phyloP scores from a whole-genome alignment of 2,329 filamentous ascomycete species.

The Ophiosphaerella korrae region DNA sequence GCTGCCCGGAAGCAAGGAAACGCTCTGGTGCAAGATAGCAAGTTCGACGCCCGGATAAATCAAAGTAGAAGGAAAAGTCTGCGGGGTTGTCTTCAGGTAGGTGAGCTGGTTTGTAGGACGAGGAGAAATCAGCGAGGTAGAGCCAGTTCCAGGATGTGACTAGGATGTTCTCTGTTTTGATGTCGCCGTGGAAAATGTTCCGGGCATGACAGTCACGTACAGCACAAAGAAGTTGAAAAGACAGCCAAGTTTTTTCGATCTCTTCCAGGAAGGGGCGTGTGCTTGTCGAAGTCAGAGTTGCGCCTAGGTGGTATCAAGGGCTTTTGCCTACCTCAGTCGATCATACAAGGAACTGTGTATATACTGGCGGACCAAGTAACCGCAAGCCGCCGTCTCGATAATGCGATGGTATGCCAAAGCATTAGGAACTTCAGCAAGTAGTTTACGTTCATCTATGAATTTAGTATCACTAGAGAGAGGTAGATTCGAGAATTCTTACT shows the following conservation, averaged over 20 bases:
- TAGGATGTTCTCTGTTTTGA: constrained; percentile 96
- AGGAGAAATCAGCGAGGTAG: constrained; percentile 96
- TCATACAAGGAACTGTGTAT: constrained; percentile 97
- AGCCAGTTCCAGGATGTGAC: constrained; percentile 99
- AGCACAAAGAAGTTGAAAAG: constrained; percentile 91
- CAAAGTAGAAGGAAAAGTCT: constrained; percentile 97
- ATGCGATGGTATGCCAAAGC: constrained; percentile 88
- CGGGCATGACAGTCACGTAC: constrained; percentile 88
- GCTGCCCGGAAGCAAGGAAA: constrained; percentile 75
- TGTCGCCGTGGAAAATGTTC: constrained; percentile 94
- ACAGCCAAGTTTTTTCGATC: constrained; percentile 98
- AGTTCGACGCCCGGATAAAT: constrained; percentile 86
- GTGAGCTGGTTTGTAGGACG: constrained; percentile 91
- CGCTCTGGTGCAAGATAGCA: constrained; percentile 96
- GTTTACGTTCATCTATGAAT: constrained; percentile 72
- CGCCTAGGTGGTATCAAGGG: neutral
- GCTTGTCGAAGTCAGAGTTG: constrained; percentile 55
- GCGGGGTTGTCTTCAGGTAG: constrained; percentile 95
- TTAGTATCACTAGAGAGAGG: constrained; percentile 24
- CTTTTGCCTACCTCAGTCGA: constrained; percentile 66
- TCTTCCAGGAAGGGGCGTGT: constrained; percentile 95
- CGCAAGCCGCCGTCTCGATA: constrained; percentile 88
- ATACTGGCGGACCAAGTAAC: constrained; percentile 92
- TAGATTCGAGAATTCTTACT: constrained; percentile 56
- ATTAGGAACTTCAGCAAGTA: constrained; percentile 84